Evolutionary conservation across 192 early-diverging fungal genomes (phyloP).

Genomic region (Rhizophagus clarus): DNA sequence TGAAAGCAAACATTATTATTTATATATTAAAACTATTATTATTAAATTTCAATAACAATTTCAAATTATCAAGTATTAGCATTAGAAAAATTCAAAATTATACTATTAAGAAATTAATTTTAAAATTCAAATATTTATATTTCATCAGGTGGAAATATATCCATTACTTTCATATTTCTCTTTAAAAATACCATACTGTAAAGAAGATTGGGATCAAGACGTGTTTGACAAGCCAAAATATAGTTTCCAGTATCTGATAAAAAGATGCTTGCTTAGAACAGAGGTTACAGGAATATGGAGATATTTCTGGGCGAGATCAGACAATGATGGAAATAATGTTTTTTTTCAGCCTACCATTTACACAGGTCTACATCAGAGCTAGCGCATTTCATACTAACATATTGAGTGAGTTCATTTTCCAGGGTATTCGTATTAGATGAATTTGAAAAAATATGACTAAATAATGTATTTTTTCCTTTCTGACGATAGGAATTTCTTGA

Average conservation of each 20-base stretch:
- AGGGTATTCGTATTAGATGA: neutral
- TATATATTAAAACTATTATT: no score
- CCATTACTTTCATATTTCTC: no score
- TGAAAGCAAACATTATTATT: no score
- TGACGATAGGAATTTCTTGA: neutral
- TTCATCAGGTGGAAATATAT: no score
- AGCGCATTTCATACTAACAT: neutral
- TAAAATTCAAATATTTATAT: no score
- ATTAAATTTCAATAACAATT: no score
- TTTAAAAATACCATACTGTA: no score
- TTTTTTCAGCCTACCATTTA: neutral
- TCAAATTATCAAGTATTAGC: no score
- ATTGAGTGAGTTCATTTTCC: neutral
- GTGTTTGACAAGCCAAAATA: neutral
- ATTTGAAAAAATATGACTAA: neutral
- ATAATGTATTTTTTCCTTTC: neutral
- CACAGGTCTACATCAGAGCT: neutral
- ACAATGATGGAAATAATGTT: neutral
- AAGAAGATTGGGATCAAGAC: no score
- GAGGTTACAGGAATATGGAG: neutral
- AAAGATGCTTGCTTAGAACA: neutral
- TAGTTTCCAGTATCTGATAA: neutral
- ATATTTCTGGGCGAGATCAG: neutral
- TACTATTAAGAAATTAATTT: no score
- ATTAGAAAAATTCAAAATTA: no score